Evolutionary conservation across 345 rosid genomes (phyloP).

Genomic region (Eucalyptus paniculata): DNA sequence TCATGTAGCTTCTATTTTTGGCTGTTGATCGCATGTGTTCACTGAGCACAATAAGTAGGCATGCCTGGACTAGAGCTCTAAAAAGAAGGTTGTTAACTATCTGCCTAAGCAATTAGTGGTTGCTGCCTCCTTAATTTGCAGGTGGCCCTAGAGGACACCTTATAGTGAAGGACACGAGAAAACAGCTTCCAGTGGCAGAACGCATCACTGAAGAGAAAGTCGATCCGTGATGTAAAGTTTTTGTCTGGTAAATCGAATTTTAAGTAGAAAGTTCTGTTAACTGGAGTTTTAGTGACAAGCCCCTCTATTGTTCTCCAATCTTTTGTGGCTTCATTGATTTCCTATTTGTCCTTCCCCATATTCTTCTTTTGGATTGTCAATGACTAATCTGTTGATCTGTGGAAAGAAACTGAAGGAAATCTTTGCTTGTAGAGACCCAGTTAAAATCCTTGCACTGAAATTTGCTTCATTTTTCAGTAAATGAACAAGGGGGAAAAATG

Average conservation of each 20-base stretch:
- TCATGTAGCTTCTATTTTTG: neutral
- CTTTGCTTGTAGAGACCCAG: neutral
- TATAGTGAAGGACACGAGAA: constrained; percentile 28
- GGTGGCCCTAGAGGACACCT: constrained; percentile 35
- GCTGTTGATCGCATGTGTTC: neutral
- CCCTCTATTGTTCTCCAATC: neutral
- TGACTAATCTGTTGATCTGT: neutral
- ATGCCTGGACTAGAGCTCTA: neutral
- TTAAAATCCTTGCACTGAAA: neutral
- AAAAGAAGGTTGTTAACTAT: neutral
- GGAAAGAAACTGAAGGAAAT: neutral
- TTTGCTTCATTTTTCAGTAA: neutral
- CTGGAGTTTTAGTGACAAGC: neutral
- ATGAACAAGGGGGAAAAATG: neutral
- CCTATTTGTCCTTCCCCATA: neutral
- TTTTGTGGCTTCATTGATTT: neutral
- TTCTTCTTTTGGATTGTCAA: neutral
- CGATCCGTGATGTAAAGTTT: constrained; percentile 3
- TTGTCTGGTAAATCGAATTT: neutral
- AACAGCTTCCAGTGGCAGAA: constrained; percentile 23
- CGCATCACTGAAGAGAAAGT: constrained; percentile 31
- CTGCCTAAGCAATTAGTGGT: neutral
- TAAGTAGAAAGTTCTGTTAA: neutral
- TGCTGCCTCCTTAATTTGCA: neutral
- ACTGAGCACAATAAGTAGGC: neutral